Base-by-base conservation (phyloP, 2,329 filamentous ascomycete species). In the Corynespora cassiicola region DNA sequence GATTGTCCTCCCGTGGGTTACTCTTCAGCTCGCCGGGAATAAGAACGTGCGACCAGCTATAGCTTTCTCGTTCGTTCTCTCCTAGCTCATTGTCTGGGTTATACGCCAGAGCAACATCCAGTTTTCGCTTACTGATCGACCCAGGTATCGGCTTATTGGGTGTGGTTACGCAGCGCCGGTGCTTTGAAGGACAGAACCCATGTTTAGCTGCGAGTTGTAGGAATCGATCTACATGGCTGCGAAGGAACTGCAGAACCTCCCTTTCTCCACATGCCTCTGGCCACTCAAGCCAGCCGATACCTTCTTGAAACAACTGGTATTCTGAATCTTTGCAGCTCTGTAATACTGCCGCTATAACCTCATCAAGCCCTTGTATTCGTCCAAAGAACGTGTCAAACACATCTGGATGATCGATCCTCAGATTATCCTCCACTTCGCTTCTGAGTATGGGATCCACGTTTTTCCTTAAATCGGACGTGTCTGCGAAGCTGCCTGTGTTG, bases 21-120 rank as follows among this genome's bases (percentile, higher is more conserved):
- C 65, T 70, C 46, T 75, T 74, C 14, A 77, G 56, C 52, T 75
- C 70, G 32, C 72, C 66, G 1, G 35, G 39, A 19, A 42, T 16
- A 21, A 42, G 39, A 16, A 47, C 42, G 18, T 39, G 31, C 14
- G 23, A 42, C 39, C 31, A 47, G 22, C 30, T 23, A 26, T 31
- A 40, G 10, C 24, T 39, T 23, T 41, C n/a, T n/a, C n/a, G n/a
- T n/a, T n/a, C n/a, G n/a, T n/a, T n/a, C n/a, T n/a, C n/a, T n/a
- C n/a, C n/a, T n/a, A n/a, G n/a, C 27, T 26, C 32, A 21, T 22
- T 31, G 28, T 18, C 28, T 11, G 32, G 19, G 16, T 31, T 16
- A 27, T 36, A 27, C 11, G 27, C 39, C 14, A 42, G 21, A 20
- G 32, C 32, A 11, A 42, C 22, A 19, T 42, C 39, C 19, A 46